A percentile compares a stretch with the other conserved stretches of the same genome.
Evolutionary conservation across 169 alveolate genomes (phyloP).

Genomic region (Cryptosporidium parvum): DNA sequence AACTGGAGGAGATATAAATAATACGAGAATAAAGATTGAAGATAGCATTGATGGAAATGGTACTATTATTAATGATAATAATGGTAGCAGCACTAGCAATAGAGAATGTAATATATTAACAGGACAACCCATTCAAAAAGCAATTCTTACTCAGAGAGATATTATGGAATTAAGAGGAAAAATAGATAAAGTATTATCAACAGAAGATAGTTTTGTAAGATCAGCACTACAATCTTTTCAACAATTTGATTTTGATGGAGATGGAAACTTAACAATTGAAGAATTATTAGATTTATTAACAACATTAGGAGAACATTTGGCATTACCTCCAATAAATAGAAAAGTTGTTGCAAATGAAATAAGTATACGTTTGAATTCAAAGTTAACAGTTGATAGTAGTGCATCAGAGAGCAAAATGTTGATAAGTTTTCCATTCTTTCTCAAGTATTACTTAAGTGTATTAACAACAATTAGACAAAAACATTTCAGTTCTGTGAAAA

Average conservation of each 20-base stretch:
- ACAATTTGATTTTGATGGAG: slow-evolving; percentile 51
- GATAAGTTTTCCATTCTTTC: slow-evolving; percentile 49
- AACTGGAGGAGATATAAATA: neutral
- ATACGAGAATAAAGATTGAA: neutral
- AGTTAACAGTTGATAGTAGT: slow-evolving; percentile 22
- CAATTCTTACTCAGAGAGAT: slow-evolving; percentile 52
- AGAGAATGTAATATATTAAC: slow-evolving; percentile 1
- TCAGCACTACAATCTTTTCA: slow-evolving; percentile 35
- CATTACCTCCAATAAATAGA: slow-evolving; percentile 68
- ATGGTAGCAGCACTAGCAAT: neutral
- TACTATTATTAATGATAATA: too few species aligned
- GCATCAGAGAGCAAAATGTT: slow-evolving; percentile 11
- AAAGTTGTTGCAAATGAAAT: slow-evolving; percentile 61
- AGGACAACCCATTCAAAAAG: slow-evolving; percentile 44
- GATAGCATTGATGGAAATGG: neutral
- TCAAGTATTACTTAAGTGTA: slow-evolving; percentile 32
- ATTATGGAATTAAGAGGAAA: slow-evolving; percentile 30
- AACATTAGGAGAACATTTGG: slow-evolving; percentile 60
- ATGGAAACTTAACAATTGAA: slow-evolving; percentile 44
- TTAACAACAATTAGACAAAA: slow-evolving; percentile 51
- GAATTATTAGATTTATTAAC: slow-evolving; percentile 56
- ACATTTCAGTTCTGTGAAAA: slow-evolving; percentile 12
- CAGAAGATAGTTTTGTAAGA: slow-evolving; percentile 39
- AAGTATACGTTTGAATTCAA: slow-evolving; percentile 38
- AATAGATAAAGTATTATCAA: slow-evolving; percentile 31